Percentiles rank a stretch among this genome's conserved stretches.
Conservation (phyloP, 1,139 yeast genomes). For the Hansenula lynferdii region DNA sequence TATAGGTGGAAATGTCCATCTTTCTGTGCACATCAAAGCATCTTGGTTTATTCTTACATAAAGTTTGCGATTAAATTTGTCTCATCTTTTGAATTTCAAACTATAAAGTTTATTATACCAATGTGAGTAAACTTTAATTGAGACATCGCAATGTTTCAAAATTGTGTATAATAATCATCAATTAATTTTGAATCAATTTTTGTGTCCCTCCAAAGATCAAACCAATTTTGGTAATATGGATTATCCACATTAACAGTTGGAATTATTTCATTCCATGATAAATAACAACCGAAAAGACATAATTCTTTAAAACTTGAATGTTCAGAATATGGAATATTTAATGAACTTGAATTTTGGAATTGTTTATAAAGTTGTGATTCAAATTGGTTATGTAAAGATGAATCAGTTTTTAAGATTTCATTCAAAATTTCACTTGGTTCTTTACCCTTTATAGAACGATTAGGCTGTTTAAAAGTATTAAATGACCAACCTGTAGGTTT, state of each 20-base stretch:
- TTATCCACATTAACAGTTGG: slow-evolving; percentile 72
- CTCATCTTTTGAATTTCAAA: no score
- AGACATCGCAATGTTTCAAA: no score
- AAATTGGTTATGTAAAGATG: slow-evolving; percentile 10
- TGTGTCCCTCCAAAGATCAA: slow-evolving; percentile 37
- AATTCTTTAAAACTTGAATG: slow-evolving; percentile 88
- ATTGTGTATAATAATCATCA: slow-evolving; percentile 3
- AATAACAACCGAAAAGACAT: slow-evolving; percentile 51
- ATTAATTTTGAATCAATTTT: neutral
- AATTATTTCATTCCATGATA: slow-evolving; percentile 49
- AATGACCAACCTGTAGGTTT: slow-evolving; percentile 13
- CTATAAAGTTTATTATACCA: no score
- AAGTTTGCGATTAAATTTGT: no score
- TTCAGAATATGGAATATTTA: slow-evolving; percentile 80
- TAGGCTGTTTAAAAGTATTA: slow-evolving; percentile 1
- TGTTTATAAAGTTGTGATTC: slow-evolving; percentile 17
- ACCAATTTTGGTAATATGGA: slow-evolving; percentile 42
- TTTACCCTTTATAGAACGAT: neutral
- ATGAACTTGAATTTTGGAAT: slow-evolving; percentile 23
- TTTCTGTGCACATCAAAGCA: no score
- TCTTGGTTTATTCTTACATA: no score
- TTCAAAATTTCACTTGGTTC: slow-evolving; percentile 2
- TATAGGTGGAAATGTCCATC: no score
- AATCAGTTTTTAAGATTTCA: slow-evolving; percentile 9
- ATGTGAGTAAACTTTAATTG: no score